Evolutionary conservation across 2,329 filamentous ascomycete species (phyloP), one percentile per base, ranked within the genome.

Genomic region (Colletotrichum navitas): DNA sequence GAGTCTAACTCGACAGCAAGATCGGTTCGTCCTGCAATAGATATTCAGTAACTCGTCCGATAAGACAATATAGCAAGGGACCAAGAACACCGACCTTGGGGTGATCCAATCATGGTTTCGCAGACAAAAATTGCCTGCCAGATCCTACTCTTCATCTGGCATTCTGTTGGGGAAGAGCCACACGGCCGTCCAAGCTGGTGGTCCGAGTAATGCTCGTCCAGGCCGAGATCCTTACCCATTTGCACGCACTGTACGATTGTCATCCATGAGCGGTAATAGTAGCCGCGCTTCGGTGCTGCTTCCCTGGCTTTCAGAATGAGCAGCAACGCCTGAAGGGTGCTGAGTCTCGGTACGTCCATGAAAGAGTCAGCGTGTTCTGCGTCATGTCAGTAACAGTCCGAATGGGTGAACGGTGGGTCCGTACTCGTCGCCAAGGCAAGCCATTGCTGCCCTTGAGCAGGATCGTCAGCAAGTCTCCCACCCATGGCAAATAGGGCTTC

Each of bases 251-350:
- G 94, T 64, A 97, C 95, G 26, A 97, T 90, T 6, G 93, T 94
- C 90, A 98, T 97, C 95, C 96, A 98, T 0, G 96, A 98, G 47
- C 95, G 91, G 82, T 96, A 98, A 81, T 96, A 98, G 79, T 98
- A 98, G 1, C 96, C 96, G 72, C 94, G 91, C 79, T 97, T 97
- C 0, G 95, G 95, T 11, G 93, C 91, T n/a, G 93, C 93, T 81
- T 98, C 95, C 74, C 94, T 89, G 1, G 95, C 96, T 80, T 98
- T 98, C 54, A 98, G 84, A 24, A 98, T 87, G 55, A 98, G 91
- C 55, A 98, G 83, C 73, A 97, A 85, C 3, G 94, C 95, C 82
- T 98, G 95, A 12, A 98, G 90, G 0, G 96, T 98, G 81, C 94
- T 98, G 58, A 98, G 79, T 61, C 95, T 89, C 2, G 95, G 94